Base-by-base conservation (phyloP, 2,329 filamentous ascomycete genomes). In the Thelonectria rubi region DNA sequence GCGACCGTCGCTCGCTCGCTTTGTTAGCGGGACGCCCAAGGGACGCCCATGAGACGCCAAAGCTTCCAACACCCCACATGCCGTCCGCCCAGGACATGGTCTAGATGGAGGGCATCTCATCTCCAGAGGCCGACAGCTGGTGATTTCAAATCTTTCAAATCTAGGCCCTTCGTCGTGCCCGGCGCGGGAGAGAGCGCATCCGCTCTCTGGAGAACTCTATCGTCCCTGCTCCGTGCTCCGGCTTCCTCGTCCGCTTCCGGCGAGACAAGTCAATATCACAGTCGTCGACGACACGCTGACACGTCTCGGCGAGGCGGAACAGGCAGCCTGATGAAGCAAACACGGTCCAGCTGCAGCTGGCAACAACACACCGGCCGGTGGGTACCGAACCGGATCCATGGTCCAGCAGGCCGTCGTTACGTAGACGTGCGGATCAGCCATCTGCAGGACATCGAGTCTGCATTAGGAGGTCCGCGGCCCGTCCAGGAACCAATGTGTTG, bases 361-460 rank as follows among this genome's bases (percentile, higher is more conserved):
- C 43, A 34, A 18, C 46, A 24, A 21, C 24, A 18, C 39, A 32
- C 53, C 5, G 24, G 18, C 53, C 32, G 32, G 50, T 34, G 54
- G 47, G 51, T 21, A 51, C 48, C n/a, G 39, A n/a, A 34, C 37
- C 21, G 37, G 43, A 42, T 14, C 17, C 20, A 39, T 12, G 39
- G 24, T 4, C 26, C 26, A 54, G 51, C 30, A 45, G 12, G 45
- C 15, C 34, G 30, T 51, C 32, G 34, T 51, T 20, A 37, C 26
- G 30, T 39, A 37, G 26, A 20, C 52, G 53, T 39, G 39, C 51
- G 45, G 47, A 55, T 58, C 61, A 60, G 51, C 30, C 18, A 53
- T 51, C 62, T 71, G 67, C 69, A 70, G 62, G 56, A 69, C 69
- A 68, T 68, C 51, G 52, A 56, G 32, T 59, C 66, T 64, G 69